phyloP scores from a whole-genome alignment of 1,139 yeast species.

The Blastobotrys proliferans region DNA sequence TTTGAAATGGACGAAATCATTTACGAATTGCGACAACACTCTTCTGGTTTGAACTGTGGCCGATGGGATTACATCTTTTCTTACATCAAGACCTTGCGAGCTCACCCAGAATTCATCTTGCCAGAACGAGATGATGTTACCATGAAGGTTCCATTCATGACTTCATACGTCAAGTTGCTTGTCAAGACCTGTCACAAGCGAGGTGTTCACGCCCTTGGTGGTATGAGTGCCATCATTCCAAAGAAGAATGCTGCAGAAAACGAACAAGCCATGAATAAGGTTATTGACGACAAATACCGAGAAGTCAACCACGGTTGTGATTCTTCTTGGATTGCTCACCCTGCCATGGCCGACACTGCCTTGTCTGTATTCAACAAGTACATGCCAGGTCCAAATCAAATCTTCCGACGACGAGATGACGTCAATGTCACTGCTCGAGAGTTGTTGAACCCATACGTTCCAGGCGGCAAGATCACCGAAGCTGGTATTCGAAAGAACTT shows the following conservation, averaged over 20 bases:
- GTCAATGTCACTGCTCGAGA: conserved; percentile 57
- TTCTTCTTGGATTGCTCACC: conserved; percentile 83
- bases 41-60: conserved; percentile 76
- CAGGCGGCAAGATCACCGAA: conserved; percentile 64
- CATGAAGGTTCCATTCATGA: conserved; percentile 73
- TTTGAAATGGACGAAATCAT: conserved; percentile 82
- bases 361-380: conserved; percentile 72
- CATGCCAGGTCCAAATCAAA: conserved; percentile 84
- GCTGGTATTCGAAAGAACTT: conserved; percentile 69
- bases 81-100: conserved; percentile 62
- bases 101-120: conserved; percentile 56
- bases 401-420: conserved; percentile 51
- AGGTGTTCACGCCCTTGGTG: conserved; percentile 78
- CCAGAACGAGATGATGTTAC: conserved; percentile 75
- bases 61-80: conserved; percentile 82
- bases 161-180: conserved; percentile 60
- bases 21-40: conserved; percentile 69
- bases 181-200: conserved; percentile 71
- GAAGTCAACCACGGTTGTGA: conserved; percentile 76
- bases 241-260: conserved; percentile 63
- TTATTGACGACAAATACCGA: conserved; percentile 65
- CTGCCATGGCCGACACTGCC: conserved; percentile 71
- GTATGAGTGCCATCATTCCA: conserved; percentile 84
- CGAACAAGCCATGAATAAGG: conserved; percentile 65
- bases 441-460: conserved; percentile 64